These are phyloP conservation scores for Sarocladiaceae sp. DNA, from an alignment of 2,329 filamentous ascomycete genomes.

Conservation along the genomic window DNA sequence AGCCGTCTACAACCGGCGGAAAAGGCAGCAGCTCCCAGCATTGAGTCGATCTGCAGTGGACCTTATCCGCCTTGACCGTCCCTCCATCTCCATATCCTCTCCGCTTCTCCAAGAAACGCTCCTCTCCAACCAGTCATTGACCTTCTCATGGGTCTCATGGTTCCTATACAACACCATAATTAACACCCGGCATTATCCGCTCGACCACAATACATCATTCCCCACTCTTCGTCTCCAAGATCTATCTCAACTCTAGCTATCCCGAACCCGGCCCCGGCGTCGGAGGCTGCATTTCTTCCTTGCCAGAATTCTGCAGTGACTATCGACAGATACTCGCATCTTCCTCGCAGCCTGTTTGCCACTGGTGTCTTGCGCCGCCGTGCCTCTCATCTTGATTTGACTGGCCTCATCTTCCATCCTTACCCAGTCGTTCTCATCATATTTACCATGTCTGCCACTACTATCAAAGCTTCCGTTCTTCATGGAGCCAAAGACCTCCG, in stretches of 20 bases:
- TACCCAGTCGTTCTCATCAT: neutral
- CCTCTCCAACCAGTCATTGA: slow-evolving; percentile 7
- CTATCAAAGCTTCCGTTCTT: slow-evolving; percentile 47
- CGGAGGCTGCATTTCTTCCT: no score
- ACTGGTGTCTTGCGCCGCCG: neutral
- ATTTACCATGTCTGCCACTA: neutral
- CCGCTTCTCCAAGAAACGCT: slow-evolving; percentile 6
- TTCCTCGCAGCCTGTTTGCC: no score
- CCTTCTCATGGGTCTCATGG: no score
- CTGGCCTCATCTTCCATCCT: no score
- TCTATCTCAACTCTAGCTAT: no score
- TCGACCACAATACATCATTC: no score
- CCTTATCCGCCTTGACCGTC: neutral
- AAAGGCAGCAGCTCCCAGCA: neutral
- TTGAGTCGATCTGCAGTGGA: neutral
- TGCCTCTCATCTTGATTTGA: neutral
- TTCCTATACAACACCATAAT: no score
- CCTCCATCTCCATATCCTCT: neutral
- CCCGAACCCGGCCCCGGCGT: no score
- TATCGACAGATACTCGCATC: no score
- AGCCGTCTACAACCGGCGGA: slow-evolving; percentile 5
- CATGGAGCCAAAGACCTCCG: slow-evolving; percentile 44
- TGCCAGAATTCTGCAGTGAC: no score
- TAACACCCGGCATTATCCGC: no score
- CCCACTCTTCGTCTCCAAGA: no score